phyloP scores from a whole-genome alignment of 305 asterid species.

The Vinca major region DNA sequence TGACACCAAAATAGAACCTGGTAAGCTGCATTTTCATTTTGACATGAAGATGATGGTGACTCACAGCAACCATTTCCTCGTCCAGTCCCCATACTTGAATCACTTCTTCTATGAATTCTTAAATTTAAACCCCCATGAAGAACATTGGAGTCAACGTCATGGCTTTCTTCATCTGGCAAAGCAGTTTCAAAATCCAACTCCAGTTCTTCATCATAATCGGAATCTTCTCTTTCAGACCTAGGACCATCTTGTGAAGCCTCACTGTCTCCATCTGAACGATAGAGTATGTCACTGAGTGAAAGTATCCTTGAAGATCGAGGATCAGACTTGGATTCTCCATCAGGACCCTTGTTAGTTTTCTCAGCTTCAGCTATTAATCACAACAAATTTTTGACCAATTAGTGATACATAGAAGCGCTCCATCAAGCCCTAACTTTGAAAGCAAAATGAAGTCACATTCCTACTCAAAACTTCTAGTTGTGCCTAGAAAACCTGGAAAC shows the following conservation, averaged over 20 bases:
- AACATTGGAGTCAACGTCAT: conserved; percentile 40
- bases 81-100: conserved; percentile 41
- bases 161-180: conserved; percentile 51
- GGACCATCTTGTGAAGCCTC: conserved; percentile 61
- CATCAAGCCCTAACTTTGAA: neutral
- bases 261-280: conserved; percentile 59
- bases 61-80: conserved; percentile 37
- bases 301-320: conserved; percentile 52
- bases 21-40: conserved; percentile 41
- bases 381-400: conserved; percentile 1
- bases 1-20: conserved; percentile 41
- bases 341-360: conserved; percentile 40
- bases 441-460: neutral
- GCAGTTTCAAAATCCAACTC: conserved; percentile 78
- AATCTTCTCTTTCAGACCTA: conserved; percentile 66
- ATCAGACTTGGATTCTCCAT: conserved; percentile 44
- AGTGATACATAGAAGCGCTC: neutral
- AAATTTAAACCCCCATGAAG: conserved; percentile 63
- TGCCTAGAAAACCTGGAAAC: neutral
- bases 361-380: conserved; percentile 61
- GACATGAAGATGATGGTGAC: conserved; percentile 34
- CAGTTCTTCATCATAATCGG: conserved; percentile 76
- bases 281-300: conserved; percentile 76
- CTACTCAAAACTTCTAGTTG: neutral
- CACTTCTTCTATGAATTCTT: conserved; percentile 56